These are phyloP conservation scores for Globisporangium yorkense DNA, from an alignment of 352 stramenopile species.

Conservation along the genomic window DNA sequence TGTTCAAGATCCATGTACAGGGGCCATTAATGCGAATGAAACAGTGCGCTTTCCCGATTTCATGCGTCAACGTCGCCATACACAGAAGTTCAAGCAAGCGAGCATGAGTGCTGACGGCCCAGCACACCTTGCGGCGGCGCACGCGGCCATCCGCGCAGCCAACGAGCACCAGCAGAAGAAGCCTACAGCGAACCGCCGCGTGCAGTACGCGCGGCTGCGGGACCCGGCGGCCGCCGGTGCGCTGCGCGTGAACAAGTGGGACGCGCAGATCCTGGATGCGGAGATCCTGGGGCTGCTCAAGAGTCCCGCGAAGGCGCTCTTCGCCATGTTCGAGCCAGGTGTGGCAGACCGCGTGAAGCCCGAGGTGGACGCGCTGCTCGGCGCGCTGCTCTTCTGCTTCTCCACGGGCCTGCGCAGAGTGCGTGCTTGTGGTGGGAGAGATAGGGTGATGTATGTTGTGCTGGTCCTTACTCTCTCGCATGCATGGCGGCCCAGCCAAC, in stretches of 20 bases:
- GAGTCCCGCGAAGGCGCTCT: conserved; percentile 69
- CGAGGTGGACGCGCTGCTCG: conserved; percentile 62
- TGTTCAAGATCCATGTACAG: neutral
- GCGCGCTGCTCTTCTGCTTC: conserved; percentile 54
- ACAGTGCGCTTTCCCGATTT: neutral
- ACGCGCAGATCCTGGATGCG: conserved; percentile 71
- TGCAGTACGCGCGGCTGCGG: conserved; percentile 41
- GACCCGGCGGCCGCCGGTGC: conserved; percentile 27
- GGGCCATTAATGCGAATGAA: no score
- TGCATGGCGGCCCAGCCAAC: conserved; percentile 38
- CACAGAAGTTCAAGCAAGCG: neutral
- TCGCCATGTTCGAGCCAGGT: conserved; percentile 67
- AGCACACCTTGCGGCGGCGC: conserved; percentile 29
- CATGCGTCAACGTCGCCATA: neutral
- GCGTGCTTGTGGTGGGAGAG: conserved; percentile 2
- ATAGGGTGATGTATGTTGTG: neutral
- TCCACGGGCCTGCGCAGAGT: conserved; percentile 59
- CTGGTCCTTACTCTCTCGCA: neutral
- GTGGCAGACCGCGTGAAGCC: conserved; percentile 59
- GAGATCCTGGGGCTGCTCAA: conserved; percentile 79
- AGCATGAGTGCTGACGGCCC: conserved; percentile 13
- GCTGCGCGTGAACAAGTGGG: conserved; percentile 81
- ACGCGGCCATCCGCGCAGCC: conserved; percentile 32
- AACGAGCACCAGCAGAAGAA: neutral
- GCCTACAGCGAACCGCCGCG: conserved; percentile 6